Percentiles rank a stretch among this genome's conserved stretches.
Evolutionary conservation across 2,329 filamentous ascomycete species (phyloP).

Genomic region (Calonectria montana): DNA sequence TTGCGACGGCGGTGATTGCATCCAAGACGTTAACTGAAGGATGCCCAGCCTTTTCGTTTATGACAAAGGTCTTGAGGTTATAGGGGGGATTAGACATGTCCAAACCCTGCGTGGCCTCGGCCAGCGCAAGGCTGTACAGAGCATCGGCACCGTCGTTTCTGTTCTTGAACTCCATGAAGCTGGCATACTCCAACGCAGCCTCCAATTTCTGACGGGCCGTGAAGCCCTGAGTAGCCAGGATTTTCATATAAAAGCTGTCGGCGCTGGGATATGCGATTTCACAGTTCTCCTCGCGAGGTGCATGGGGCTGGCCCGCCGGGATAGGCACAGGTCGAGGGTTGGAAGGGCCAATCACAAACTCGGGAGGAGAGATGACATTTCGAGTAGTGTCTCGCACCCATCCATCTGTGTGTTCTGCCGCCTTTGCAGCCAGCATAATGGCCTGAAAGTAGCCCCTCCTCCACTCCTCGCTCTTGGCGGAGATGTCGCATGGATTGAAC

Average conservation of each 20-base stretch:
- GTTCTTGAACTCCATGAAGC: conserved; percentile 85
- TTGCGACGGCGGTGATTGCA: conserved; percentile 81
- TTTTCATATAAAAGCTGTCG: conserved; percentile 82
- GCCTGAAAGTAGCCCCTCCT: conserved; percentile 85
- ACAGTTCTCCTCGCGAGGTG: conserved; percentile 82
- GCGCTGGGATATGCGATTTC: conserved; percentile 75
- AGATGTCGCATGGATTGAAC: conserved; percentile 74
- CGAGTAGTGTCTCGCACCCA: conserved; percentile 78
- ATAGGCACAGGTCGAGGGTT: conserved; percentile 84
- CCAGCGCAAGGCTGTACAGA: conserved; percentile 80
- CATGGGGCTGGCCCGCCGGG: conserved; percentile 69
- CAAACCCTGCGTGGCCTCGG: conserved; percentile 74
- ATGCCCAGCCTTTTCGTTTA: conserved; percentile 67
- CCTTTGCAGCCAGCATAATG: conserved; percentile 80
- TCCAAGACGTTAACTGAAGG: conserved; percentile 81
- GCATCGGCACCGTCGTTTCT: conserved; percentile 73
- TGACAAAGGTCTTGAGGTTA: conserved; percentile 70
- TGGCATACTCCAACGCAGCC: conserved; percentile 84
- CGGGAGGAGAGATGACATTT: conserved; percentile 75
- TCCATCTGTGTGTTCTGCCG: conserved; percentile 84
- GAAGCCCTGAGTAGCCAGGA: conserved; percentile 85
- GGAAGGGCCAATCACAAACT: conserved; percentile 82
- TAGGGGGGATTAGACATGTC: conserved; percentile 57
- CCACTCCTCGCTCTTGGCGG: conserved; percentile 84
- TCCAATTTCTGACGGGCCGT: conserved; percentile 82